These are phyloP conservation scores for Calophaca sinica DNA, from an alignment of 306 rosid genomes.

Conservation along the genomic window DNA sequence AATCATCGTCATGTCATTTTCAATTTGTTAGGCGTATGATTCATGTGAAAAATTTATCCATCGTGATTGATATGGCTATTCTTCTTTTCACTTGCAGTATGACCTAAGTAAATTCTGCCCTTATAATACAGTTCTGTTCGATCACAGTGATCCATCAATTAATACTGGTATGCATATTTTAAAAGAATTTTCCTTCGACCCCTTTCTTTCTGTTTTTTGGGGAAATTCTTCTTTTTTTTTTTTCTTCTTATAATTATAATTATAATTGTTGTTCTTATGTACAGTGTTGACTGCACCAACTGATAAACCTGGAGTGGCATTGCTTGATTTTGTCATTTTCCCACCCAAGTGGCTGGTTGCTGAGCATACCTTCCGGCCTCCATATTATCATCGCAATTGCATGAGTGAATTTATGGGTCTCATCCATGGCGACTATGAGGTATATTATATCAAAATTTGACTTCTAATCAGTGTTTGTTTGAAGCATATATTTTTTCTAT, in stretches of 20 bases:
- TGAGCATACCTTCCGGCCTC: conserved; percentile 97
- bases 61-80: conserved; percentile 43
- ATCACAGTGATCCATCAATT: conserved; percentile 94
- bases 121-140: conserved; percentile 83
- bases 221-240: background rate
- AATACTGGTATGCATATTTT: conserved; percentile 70
- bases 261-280: conserved; percentile 26
- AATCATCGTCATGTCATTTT: conserved; percentile 10
- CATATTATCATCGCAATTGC: conserved; percentile 97
- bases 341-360: conserved; percentile 98
- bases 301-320: conserved; percentile 89
- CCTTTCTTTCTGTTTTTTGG: background rate
- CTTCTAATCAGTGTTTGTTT: background rate
- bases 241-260: no score
- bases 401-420: conserved; percentile 99
- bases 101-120: conserved; percentile 92
- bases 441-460: conserved; percentile 31
- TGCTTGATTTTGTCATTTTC: conserved; percentile 92
- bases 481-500: background rate
- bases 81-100: conserved; percentile 65
- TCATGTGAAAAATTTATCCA: background rate
- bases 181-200: conserved; percentile 10
- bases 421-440: conserved; percentile 93
- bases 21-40: background rate
- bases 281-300: conserved; percentile 95